These are phyloP conservation scores for Tetradesmus lagerheimii DNA, from an alignment of 139 green algal genomes.

Conservation along the genomic window DNA sequence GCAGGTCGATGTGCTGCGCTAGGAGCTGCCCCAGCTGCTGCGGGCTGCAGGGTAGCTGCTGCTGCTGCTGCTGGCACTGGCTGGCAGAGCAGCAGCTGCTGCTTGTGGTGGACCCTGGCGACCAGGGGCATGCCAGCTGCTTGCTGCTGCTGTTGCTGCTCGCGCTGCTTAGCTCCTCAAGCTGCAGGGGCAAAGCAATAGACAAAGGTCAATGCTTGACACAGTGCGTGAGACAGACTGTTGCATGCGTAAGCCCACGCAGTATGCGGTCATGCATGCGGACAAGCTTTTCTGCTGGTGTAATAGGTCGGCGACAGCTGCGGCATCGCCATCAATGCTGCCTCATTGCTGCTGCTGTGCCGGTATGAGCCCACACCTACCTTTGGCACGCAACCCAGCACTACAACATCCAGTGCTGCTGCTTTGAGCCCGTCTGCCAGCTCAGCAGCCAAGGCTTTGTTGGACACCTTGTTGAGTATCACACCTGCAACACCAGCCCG, in stretches of 20 bases:
- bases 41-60: constrained; percentile 7
- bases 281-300: too few species aligned
- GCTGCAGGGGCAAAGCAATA: constrained; percentile 48
- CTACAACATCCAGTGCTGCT: constrained; percentile 53
- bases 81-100: not conserved
- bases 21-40: constrained; percentile 15
- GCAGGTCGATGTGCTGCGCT: constrained; percentile 26
- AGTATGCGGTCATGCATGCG: too few species aligned
- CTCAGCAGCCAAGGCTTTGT: constrained; percentile 58
- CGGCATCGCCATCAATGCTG: not conserved
- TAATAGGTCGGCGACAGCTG: too few species aligned
- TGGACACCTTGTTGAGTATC: constrained; percentile 78
- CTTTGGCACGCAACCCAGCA: constrained; percentile 84
- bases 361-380: not conserved
- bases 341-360: not conserved
- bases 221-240: not conserved
- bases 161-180: not conserved
- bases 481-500: constrained; percentile 76
- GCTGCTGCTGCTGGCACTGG: not conserved
- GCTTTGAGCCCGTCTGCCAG: constrained; percentile 69
- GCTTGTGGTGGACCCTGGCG: not conserved
- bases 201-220: constrained; percentile 31
- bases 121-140: constrained; percentile 3
- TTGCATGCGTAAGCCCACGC: not conserved
- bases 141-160: not conserved